phyloP scores from a whole-genome alignment of 495 filamentous ascomycete genomes.

The Friedmanniomyces endolithicus region DNA sequence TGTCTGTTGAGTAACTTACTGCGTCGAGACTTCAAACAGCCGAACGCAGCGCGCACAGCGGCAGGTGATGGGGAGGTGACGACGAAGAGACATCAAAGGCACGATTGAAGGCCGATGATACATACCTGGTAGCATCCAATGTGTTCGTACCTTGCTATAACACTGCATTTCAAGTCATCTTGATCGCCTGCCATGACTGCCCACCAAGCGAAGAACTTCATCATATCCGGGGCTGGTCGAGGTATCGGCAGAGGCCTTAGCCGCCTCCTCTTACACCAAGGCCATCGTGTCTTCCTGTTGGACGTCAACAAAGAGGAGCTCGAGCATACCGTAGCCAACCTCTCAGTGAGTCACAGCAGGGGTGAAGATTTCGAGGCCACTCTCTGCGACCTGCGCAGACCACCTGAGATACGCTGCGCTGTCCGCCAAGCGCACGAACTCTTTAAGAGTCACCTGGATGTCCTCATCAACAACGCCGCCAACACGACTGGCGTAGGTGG shows the following conservation, averaged over 20 bases:
- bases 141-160: no score
- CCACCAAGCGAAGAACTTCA: no score
- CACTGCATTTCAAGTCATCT: no score
- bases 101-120: no score
- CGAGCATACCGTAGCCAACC: background rate
- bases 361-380: constrained; percentile 2
- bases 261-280: constrained; percentile 20
- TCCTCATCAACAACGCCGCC: constrained; percentile 20
- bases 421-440: background rate
- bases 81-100: no score
- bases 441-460: constrained; percentile 16
- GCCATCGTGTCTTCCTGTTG: constrained; percentile 22
- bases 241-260: constrained; percentile 25
- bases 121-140: no score
- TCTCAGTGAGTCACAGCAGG: background rate
- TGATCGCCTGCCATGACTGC: no score
- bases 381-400: constrained; percentile 11
- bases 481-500: constrained; percentile 14
- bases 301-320: constrained; percentile 20
- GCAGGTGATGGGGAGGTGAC: no score
- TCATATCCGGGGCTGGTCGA: constrained; percentile 25
- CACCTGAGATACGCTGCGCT: constrained; percentile 4
- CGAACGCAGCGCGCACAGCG: no score
- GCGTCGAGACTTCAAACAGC: no score
- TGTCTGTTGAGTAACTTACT: no score